phyloP scores from a whole-genome alignment of 2,329 filamentous ascomycete genomes.

The Pyricularia grisea region DNA sequence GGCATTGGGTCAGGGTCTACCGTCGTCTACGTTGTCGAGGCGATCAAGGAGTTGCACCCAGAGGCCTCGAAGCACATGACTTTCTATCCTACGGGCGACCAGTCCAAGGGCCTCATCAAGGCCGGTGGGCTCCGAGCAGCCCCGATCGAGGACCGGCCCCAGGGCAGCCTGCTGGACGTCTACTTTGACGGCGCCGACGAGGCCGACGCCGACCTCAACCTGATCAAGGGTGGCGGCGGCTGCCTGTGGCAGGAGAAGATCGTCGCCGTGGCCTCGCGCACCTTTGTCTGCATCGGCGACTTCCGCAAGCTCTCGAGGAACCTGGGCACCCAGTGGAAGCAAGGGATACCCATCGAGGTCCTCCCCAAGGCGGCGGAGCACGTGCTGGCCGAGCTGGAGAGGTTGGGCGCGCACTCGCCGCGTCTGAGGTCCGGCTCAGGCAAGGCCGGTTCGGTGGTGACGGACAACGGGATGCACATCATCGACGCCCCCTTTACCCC shows the following conservation, averaged over 20 bases:
- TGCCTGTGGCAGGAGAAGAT: constrained; percentile 98
- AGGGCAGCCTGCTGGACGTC: constrained; percentile 62
- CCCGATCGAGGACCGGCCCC: constrained; percentile 61
- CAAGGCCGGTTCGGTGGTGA: constrained; percentile 72
- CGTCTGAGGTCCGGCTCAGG: constrained; percentile 51
- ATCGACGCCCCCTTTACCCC: constrained; percentile 84
- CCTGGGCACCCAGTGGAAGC: constrained; percentile 67
- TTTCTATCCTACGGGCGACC: constrained; percentile 88
- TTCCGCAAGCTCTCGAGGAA: constrained; percentile 79
- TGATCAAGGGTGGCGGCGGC: constrained; percentile 96
- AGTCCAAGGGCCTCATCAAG: constrained; percentile 80
- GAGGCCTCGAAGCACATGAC: constrained; percentile 54
- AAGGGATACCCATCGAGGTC: constrained; percentile 85
- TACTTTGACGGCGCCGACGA: constrained; percentile 97
- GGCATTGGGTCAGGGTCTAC: constrained; percentile 78
- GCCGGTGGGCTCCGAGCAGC: constrained; percentile 67
- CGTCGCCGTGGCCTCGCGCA: constrained; percentile 73
- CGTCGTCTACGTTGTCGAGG: constrained; percentile 77
- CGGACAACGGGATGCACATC: constrained; percentile 81
- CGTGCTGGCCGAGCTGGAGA: constrained; percentile 62
- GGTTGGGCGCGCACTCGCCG: constrained; percentile 65
- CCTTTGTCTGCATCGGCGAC: constrained; percentile 72
- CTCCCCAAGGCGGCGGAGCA: constrained; percentile 73
- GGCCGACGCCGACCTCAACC: constrained; percentile 88
- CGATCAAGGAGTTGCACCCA: constrained; percentile 55